Percentiles rank a stretch among this genome's conserved stretches.
Conservation (phyloP, 2,329 filamentous ascomycete genomes). For the Cercospora nicotianae region DNA sequence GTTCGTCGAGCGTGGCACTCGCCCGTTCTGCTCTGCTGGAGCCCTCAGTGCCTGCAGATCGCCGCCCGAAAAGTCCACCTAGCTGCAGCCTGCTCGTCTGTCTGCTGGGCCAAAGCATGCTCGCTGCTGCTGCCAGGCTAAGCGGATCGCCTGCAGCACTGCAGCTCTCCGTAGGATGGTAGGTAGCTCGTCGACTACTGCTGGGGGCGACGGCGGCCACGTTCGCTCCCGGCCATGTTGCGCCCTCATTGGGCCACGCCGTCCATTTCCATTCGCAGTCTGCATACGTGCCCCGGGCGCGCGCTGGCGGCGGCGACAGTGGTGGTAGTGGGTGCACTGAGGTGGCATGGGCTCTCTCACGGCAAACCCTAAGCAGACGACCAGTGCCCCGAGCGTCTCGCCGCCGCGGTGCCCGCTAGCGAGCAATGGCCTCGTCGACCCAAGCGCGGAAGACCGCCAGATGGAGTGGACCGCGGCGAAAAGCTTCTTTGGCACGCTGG, state of each 20-base stretch:
- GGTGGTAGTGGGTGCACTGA: too few relatives aligned
- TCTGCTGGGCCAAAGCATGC: neutral
- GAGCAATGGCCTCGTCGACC: neutral
- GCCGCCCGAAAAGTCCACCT: neutral
- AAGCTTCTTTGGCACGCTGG: constrained; percentile 11
- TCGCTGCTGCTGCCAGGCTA: neutral
- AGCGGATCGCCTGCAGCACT: neutral
- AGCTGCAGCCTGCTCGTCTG: neutral
- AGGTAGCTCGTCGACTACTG: neutral
- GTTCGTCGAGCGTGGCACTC: neutral
- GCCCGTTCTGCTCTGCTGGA: neutral
- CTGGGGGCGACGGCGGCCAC: too few relatives aligned
- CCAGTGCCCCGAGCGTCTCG: neutral
- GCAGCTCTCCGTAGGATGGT: neutral
- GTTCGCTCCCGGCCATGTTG: too few relatives aligned
- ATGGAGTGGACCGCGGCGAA: constrained; percentile 11
- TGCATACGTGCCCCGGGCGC: too few relatives aligned
- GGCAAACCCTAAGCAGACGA: neutral
- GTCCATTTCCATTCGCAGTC: neutral
- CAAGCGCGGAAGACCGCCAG: neutral
- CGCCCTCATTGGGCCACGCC: neutral
- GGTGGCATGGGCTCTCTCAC: too few relatives aligned
- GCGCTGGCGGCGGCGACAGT: too few relatives aligned
- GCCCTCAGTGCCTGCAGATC: constrained; percentile 21
- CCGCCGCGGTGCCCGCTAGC: neutral